phyloP scores from a whole-genome alignment of 805 yeast species.

The Suhomyces canberraensis region DNA sequence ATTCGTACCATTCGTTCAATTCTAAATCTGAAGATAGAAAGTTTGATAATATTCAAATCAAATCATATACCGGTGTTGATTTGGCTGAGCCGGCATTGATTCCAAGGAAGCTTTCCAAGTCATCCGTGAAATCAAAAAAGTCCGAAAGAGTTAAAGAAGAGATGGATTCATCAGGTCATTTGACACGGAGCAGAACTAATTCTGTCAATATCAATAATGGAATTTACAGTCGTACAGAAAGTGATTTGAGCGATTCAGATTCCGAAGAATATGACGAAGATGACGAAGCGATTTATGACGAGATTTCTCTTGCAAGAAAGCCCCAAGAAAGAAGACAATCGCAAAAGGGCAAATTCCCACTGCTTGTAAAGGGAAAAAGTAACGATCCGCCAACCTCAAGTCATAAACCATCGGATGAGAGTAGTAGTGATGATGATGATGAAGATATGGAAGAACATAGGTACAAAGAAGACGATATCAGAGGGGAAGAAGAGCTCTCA shows the following conservation, averaged over 20 bases:
- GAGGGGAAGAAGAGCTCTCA: slow-evolving; percentile 1
- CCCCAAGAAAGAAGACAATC: not conserved
- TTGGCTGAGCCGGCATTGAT: slow-evolving; percentile 16
- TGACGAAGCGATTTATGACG: slow-evolving; percentile 1
- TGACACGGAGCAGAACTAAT: slow-evolving; percentile 2
- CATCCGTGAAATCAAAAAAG: not conserved
- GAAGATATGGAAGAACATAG: not conserved
- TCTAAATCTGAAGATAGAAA: slow-evolving; percentile 25
- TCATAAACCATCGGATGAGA: slow-evolving; percentile 13
- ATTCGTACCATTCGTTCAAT: slow-evolving; percentile 38
- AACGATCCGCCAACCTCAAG: not conserved
- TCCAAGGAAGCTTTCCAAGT: not conserved
- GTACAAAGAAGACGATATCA: not conserved
- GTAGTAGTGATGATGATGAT: slow-evolving; percentile 14
- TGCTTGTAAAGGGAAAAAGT: not conserved
- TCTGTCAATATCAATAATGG: not conserved
- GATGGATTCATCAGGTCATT: not conserved
- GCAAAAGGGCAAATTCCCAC: not conserved
- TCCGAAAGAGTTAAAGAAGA: not conserved
- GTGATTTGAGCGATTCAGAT: slow-evolving; percentile 2
- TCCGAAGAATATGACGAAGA: slow-evolving; percentile 10
- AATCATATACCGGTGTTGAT: slow-evolving; percentile 36
- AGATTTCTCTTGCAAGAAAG: not conserved
- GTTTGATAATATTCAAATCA: slow-evolving; percentile 23
- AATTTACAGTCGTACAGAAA: slow-evolving; percentile 3